Evolutionary conservation across 306 rosid genomes (phyloP), one percentile per base, ranked within the genome.

Genomic region (Cercis canadensis): DNA sequence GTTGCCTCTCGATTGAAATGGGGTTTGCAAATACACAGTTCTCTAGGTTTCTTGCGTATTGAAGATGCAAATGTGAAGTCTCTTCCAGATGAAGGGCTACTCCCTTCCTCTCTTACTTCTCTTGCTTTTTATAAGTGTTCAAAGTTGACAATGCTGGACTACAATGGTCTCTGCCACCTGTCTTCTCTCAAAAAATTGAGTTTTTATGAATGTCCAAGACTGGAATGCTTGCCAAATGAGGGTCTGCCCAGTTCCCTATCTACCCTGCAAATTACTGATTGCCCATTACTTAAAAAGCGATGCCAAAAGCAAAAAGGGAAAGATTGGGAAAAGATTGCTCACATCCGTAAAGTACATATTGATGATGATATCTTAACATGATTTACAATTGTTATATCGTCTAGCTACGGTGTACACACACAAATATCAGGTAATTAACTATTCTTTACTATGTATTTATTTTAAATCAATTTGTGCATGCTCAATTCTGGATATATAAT

Each of bases 291-390:
- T 14, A 54, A 56, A 24, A 15, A 68, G 10, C 24, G 43, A 2
- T 69, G 53, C 12, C 54, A 55, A 13, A 41, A 41, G 11, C 0
- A n/a, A 19, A 24, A 55, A 24, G 51, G 44, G 4, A 4, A 69
- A 63, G 54, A 44, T 14, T 63, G 55, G 21, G 12, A 7, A 2
- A 44, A 69, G 64, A 56, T 69, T 55, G 43, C 52, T 55, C 74
- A 53, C 74, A 18, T 68, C 15, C 24, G 15, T 1, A 0, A 0
- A 3, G 2, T 6, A 7, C 0, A 4, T 10, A 65, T 65, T 11
- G 58, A 65, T 65, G 51, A 18, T 65, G 16, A 15, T 15, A 32
- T n/a, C 9, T 0, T 32, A 0, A 18, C 6, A 31, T 49, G 29
- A 45, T n/a, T n/a, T n/a, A n/a, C n/a, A n/a, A n/a, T n/a, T n/a